phyloP scores from a whole-genome alignment of 176 grass and related monocot species.

The Avena sativa region DNA sequence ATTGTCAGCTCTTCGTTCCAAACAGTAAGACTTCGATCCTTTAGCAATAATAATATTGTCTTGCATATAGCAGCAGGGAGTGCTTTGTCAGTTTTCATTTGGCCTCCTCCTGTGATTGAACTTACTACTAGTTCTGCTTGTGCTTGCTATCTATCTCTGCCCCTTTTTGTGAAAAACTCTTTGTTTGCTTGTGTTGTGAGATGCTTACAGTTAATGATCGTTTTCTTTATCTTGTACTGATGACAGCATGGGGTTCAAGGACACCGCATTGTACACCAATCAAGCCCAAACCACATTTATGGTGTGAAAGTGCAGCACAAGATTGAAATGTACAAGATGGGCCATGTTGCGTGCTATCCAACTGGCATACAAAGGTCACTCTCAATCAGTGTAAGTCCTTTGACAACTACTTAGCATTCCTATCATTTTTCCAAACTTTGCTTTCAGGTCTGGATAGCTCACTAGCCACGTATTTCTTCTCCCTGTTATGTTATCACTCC shows the following conservation, averaged over 20 bases:
- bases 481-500: background rate
- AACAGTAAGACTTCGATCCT: background rate
- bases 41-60: conserved; percentile 20
- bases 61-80: background rate
- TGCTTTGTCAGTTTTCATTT: conserved; percentile 34
- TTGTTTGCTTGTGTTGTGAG: conserved; percentile 21
- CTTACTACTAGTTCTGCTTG: conserved; percentile 24
- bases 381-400: conserved; percentile 4
- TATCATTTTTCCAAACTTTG: conserved; percentile 11
- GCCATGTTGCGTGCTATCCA: background rate
- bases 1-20: conserved; percentile 12
- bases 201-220: background rate
- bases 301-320: conserved; percentile 11
- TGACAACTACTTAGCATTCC: conserved; percentile 4
- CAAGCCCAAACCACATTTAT: conserved; percentile 26
- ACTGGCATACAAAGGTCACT: conserved; percentile 22
- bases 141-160: background rate
- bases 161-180: background rate
- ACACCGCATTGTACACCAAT: conserved; percentile 22
- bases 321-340: conserved; percentile 30
- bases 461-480: background rate
- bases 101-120: conserved; percentile 5
- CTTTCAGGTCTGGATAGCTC: conserved; percentile 27
- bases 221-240: background rate
- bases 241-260: conserved; percentile 19